Evolutionary conservation across 78 protist genomes (phyloP).

Genomic region (Pigoraptor vietnamica): DNA sequence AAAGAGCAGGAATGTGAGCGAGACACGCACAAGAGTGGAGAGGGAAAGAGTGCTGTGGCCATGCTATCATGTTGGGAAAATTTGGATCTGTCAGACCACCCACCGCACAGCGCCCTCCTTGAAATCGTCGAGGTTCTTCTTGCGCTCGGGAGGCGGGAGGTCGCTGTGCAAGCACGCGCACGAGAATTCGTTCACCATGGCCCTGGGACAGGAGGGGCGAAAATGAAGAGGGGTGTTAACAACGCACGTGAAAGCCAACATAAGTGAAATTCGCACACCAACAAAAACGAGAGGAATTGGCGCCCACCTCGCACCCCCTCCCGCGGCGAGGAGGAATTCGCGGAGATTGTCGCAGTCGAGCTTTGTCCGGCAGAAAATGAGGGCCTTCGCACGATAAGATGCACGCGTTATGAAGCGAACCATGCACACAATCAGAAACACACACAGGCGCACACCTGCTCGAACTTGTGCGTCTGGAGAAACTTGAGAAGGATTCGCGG

Average conservation of each 20-base stretch:
- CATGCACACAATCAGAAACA: neutral
- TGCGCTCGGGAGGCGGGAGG: slow-evolving; percentile 19
- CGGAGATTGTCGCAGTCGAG: slow-evolving; percentile 72
- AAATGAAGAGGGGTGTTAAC: neutral
- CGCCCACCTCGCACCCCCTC: neutral
- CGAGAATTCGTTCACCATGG: slow-evolving; percentile 23
- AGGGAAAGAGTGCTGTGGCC: no score
- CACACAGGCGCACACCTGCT: slow-evolving; percentile 36
- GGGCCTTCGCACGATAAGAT: slow-evolving; percentile 26
- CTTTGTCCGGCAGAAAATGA: slow-evolving; percentile 77
- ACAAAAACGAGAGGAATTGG: no score
- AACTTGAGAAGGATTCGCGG: slow-evolving; percentile 17
- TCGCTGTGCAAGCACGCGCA: slow-evolving; percentile 40
- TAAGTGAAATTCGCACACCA: no score
- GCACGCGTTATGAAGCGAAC: neutral
- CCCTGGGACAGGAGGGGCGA: neutral
- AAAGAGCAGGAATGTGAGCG: no score
- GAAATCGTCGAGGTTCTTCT: slow-evolving; percentile 49
- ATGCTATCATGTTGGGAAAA: no score
- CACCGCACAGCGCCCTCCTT: slow-evolving; percentile 62
- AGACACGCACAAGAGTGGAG: no score
- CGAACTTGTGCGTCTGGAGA: slow-evolving; percentile 68
- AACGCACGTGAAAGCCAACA: no score
- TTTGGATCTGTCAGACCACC: no score
- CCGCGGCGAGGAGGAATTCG: slow-evolving; percentile 23